A percentile compares a stretch with the other conserved stretches of the same genome.
Conservation (phyloP, 352 stramenopile species). For the Pythium apleroticum region DNA sequence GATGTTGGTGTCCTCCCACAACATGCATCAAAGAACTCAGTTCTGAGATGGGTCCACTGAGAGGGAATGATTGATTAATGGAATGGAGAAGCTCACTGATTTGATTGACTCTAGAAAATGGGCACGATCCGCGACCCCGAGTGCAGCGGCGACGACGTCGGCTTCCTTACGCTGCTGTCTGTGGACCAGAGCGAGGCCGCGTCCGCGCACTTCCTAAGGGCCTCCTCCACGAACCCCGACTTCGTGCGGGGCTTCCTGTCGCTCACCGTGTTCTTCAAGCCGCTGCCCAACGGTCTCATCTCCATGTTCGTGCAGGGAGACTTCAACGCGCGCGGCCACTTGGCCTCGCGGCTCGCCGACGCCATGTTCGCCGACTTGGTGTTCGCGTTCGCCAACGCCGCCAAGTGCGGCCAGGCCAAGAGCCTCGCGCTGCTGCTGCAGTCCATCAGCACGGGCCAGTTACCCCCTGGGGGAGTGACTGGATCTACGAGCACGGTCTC, state of each 20-base stretch:
- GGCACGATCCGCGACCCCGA: slow-evolving; percentile 32
- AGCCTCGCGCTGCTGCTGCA: slow-evolving; percentile 63
- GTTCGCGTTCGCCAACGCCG: slow-evolving; percentile 58
- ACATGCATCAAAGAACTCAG: background rate
- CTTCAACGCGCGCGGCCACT: slow-evolving; percentile 57
- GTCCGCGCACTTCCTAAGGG: slow-evolving; percentile 6
- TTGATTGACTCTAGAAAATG: slow-evolving; percentile 50
- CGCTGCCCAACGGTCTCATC: slow-evolving; percentile 54
- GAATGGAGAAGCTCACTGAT: background rate
- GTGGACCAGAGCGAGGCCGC: slow-evolving; percentile 39
- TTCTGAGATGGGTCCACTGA: background rate
- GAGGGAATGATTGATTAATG: background rate
- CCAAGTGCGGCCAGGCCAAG: slow-evolving; percentile 71
- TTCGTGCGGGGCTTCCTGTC: slow-evolving; percentile 69
- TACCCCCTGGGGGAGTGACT: slow-evolving; percentile 13
- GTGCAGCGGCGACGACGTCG: slow-evolving; percentile 50
- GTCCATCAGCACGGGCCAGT: slow-evolving; percentile 28
- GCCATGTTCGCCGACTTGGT: slow-evolving; percentile 58
- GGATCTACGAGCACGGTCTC: slow-evolving; percentile 9
- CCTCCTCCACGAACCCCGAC: slow-evolving; percentile 10
- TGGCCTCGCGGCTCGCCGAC: slow-evolving; percentile 54
- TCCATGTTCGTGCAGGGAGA: slow-evolving; percentile 68
- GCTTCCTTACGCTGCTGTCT: slow-evolving; percentile 69
- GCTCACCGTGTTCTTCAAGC: slow-evolving; percentile 62
- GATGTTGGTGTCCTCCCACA: too few relatives aligned